Evolutionary conservation across 768 basidiomycete genomes (phyloP).

Genomic region (Leccinum arenicola): DNA sequence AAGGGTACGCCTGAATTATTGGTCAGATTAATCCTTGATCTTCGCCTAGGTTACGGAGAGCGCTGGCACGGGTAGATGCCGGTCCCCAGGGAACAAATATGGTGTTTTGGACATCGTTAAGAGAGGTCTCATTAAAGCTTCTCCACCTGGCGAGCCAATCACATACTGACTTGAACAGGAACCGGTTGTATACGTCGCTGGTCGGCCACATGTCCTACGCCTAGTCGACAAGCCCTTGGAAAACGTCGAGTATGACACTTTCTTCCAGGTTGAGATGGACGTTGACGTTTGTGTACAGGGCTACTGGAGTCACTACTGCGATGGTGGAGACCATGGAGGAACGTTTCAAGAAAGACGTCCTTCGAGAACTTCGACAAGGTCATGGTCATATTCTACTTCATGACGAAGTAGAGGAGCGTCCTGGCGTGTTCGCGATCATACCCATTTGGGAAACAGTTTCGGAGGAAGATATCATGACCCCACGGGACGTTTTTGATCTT

Average conservation of each 20-base stretch:
- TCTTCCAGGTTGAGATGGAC: background rate
- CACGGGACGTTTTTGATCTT: constrained; percentile 75
- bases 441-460: constrained; percentile 92
- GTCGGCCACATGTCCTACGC: constrained; percentile 87
- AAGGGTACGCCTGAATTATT: constrained; percentile 44
- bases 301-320: constrained; percentile 88
- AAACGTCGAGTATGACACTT: constrained; percentile 79
- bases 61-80: constrained; percentile 77
- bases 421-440: constrained; percentile 86
- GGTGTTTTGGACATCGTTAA: constrained; percentile 92
- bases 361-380: constrained; percentile 71
- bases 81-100: constrained; percentile 69
- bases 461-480: constrained; percentile 83
- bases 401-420: constrained; percentile 92
- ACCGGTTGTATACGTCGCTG: constrained; percentile 88
- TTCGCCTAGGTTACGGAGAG: constrained; percentile 62
- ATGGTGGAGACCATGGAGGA: constrained; percentile 92
- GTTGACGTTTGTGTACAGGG: constrained; percentile 42
- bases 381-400: constrained; percentile 83
- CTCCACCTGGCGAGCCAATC: background rate
- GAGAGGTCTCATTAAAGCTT: constrained; percentile 60
- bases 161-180: constrained; percentile 47
- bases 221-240: constrained; percentile 84
- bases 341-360: constrained; percentile 82
- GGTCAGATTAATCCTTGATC: background rate